Evolutionary conservation across 352 stramenopile species (phyloP).

Genomic region (Peronospora belbahrii): DNA sequence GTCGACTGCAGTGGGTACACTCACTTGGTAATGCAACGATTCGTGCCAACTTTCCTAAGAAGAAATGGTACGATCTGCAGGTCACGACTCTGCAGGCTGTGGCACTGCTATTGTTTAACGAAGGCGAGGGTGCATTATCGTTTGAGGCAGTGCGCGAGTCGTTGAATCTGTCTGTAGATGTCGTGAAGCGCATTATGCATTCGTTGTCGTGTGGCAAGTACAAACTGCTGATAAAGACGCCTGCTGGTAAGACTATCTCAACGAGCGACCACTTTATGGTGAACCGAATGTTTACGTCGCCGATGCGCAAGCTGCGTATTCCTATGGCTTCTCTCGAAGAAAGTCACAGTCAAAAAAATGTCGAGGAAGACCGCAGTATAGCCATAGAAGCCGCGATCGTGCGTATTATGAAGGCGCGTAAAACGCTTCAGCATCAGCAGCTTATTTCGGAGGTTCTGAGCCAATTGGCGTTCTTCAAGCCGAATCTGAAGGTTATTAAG

Average conservation of each 20-base stretch:
- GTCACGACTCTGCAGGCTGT: slow-evolving; percentile 97
- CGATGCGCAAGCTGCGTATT: slow-evolving; percentile 97
- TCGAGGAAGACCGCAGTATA: slow-evolving; percentile 94
- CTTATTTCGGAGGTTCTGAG: slow-evolving; percentile 97
- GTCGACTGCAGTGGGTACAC: slow-evolving; percentile 94
- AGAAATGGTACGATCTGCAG: slow-evolving; percentile 95
- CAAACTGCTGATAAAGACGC: slow-evolving; percentile 94
- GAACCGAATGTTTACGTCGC: slow-evolving; percentile 92
- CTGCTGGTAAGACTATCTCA: slow-evolving; percentile 91
- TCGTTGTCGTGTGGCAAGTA: slow-evolving; percentile 98
- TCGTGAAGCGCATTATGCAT: slow-evolving; percentile 97
- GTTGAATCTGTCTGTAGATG: slow-evolving; percentile 92
- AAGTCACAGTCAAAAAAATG: slow-evolving; percentile 96
- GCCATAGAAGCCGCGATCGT: slow-evolving; percentile 99
- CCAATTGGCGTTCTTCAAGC: slow-evolving; percentile 97
- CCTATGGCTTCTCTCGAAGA: slow-evolving; percentile 98
- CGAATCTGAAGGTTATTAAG: slow-evolving; percentile 96
- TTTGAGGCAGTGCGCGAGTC: slow-evolving; percentile 89
- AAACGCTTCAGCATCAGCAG: slow-evolving; percentile 96
- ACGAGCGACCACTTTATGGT: slow-evolving; percentile 91
- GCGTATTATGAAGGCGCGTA: slow-evolving; percentile 99
- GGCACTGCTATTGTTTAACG: slow-evolving; percentile 93
- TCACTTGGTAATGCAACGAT: slow-evolving; percentile 94
- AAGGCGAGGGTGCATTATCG: slow-evolving; percentile 68
- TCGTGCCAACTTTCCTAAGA: slow-evolving; percentile 74